These are phyloP conservation scores for Brettanomyces naardenensis DNA, from an alignment of 805 yeast species.

Conservation along the genomic window DNA sequence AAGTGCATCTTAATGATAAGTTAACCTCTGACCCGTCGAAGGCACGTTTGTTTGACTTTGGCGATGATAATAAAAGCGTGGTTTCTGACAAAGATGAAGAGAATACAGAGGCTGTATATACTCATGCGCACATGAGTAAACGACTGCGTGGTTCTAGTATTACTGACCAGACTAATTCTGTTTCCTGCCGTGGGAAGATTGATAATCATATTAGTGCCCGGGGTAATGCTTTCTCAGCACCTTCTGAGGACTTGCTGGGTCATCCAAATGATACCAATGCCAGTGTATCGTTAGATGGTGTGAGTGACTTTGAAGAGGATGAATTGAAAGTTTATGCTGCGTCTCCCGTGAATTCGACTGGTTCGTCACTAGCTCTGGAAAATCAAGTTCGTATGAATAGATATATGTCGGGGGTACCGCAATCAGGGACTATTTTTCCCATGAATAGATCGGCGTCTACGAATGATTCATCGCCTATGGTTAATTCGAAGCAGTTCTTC, in stretches of 20 bases:
- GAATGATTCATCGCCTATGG: conserved; percentile 34
- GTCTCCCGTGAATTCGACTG: conserved; percentile 10
- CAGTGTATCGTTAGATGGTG: not conserved
- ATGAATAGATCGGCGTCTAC: conserved; percentile 18
- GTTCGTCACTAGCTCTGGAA: conserved; percentile 5
- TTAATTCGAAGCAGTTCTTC: conserved; percentile 44
- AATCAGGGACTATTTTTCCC: conserved; percentile 1
- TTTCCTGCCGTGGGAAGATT: too few species aligned
- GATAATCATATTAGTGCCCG: too few species aligned
- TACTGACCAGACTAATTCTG: too few species aligned
- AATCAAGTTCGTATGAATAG: conserved; percentile 1
- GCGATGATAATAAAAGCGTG: too few species aligned
- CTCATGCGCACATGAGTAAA: too few species aligned
- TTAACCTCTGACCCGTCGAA: not conserved
- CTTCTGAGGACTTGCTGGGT: too few species aligned
- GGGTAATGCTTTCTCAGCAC: too few species aligned
- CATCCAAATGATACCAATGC: too few species aligned
- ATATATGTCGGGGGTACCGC: not conserved
- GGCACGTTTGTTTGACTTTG: too few species aligned
- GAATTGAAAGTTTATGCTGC: not conserved
- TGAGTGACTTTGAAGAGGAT: not conserved
- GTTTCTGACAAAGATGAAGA: too few species aligned
- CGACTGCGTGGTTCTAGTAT: too few species aligned
- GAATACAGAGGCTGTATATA: too few species aligned
- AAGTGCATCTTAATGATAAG: not conserved